These are phyloP conservation scores for Ceratobasidium sp. DNA, from an alignment of 1,284 basidiomycete genomes.

Conservation along the genomic window DNA sequence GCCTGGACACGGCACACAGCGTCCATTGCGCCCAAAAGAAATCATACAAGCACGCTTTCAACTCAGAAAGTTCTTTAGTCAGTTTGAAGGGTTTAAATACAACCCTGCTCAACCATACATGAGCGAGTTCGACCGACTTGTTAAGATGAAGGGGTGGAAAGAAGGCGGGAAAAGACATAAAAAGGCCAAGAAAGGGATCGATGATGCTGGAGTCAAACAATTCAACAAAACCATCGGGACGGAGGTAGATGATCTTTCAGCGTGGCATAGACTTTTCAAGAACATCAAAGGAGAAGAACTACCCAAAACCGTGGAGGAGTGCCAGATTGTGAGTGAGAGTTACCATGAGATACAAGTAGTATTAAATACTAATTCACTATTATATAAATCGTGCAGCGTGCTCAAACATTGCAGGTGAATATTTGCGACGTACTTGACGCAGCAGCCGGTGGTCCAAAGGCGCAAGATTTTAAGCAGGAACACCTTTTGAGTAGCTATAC, in stretches of 20 bases:
- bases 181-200: conserved; percentile 1
- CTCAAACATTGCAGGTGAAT: not conserved
- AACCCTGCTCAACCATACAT: conserved; percentile 18
- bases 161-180: not conserved
- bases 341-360: not conserved
- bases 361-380: not conserved
- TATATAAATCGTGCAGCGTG: not conserved
- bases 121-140: conserved; percentile 23
- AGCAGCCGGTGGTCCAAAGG: not conserved
- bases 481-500: not conserved
- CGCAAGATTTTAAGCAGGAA: not conserved
- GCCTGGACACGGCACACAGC: too few species aligned
- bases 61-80: conserved; percentile 8
- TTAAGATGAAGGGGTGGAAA: not conserved
- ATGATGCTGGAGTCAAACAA: not conserved
- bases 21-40: not conserved
- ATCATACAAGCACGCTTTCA: not conserved
- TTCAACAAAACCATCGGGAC: conserved; percentile 15
- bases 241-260: not conserved
- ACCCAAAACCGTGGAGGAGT: not conserved
- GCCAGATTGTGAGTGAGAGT: not conserved
- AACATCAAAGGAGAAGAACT: not conserved
- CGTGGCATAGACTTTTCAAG: not conserved
- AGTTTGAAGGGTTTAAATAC: conserved; percentile 8
- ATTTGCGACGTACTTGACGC: not conserved